phyloP scores from a whole-genome alignment of 331 rosid species.

The Quercus lobata region DNA sequence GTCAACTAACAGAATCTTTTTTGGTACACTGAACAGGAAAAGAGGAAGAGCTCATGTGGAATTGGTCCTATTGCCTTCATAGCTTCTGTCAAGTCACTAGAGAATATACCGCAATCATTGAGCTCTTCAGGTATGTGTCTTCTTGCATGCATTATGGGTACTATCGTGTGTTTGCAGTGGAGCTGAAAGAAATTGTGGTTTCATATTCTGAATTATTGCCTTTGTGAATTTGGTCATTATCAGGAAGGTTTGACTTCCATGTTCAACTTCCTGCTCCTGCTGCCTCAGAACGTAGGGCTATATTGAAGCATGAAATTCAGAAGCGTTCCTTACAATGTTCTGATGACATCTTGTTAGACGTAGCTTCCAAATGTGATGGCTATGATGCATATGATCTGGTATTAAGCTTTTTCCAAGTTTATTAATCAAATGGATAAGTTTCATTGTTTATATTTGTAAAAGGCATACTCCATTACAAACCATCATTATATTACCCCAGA shows the following conservation, averaged over 20 bases:
- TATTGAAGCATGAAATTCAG: conserved; percentile 80
- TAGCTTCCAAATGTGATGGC: conserved; percentile 90
- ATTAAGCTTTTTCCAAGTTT: conserved; percentile 18
- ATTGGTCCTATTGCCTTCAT: conserved; percentile 82
- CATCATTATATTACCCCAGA: neutral
- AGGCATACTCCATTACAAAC: neutral
- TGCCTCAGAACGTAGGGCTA: conserved; percentile 78
- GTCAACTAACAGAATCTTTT: conserved; percentile 7
- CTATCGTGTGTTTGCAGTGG: neutral
- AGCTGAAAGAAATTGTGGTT: neutral
- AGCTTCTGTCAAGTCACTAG: conserved; percentile 71
- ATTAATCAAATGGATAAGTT: neutral
- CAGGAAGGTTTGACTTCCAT: conserved; percentile 93
- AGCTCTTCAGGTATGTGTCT: conserved; percentile 81
- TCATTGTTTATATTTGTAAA: neutral
- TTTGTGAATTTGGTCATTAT: conserved; percentile 15
- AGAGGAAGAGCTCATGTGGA: conserved; percentile 71
- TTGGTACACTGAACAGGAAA: conserved; percentile 53
- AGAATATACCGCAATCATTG: conserved; percentile 71
- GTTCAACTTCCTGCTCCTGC: conserved; percentile 88
- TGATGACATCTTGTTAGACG: conserved; percentile 66
- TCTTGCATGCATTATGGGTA: conserved; percentile 13
- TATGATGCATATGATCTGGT: conserved; percentile 99
- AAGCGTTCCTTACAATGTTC: conserved; percentile 71
- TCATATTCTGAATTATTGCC: conserved; percentile 3